These are phyloP conservation scores for Solanum pinnatisectum DNA, from an alignment of 257 asterid genomes.

Conservation along the genomic window DNA sequence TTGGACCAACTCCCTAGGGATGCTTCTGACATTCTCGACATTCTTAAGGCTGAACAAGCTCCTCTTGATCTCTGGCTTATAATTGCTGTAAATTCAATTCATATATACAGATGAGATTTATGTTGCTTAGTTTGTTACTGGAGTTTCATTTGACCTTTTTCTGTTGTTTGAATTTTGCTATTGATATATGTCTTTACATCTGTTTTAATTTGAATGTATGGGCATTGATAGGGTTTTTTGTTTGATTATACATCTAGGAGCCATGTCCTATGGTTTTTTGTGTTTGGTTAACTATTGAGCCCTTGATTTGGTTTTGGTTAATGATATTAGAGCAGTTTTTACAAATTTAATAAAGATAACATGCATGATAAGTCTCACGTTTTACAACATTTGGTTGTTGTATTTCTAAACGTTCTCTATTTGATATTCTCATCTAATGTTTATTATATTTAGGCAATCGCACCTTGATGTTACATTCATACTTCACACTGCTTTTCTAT, in stretches of 20 bases:
- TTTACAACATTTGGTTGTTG: background rate
- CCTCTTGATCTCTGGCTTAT: constrained; percentile 97
- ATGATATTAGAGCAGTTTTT: background rate
- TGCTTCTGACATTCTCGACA: constrained; percentile 93
- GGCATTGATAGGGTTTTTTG: background rate
- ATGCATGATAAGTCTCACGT: background rate
- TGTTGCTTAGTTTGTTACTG: background rate
- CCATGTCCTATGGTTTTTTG: background rate
- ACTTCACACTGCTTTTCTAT: background rate
- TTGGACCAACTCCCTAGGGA: constrained; percentile 98
- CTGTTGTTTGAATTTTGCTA: background rate
- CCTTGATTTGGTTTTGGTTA: background rate
- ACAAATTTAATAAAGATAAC: background rate
- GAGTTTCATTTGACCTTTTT: background rate
- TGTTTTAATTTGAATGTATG: background rate
- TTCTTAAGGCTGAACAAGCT: constrained; percentile 99
- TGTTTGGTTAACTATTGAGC: background rate
- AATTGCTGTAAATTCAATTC: constrained; percentile 53
- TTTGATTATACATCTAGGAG: background rate
- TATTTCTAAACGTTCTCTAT: background rate
- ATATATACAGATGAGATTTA: background rate
- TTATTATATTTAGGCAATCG: background rate
- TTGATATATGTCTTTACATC: background rate
- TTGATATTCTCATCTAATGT: background rate
- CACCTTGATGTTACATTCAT: background rate